Evolutionary conservation across 1,284 basidiomycete species (phyloP).

Genomic region (Mycosarcoma maydis): DNA sequence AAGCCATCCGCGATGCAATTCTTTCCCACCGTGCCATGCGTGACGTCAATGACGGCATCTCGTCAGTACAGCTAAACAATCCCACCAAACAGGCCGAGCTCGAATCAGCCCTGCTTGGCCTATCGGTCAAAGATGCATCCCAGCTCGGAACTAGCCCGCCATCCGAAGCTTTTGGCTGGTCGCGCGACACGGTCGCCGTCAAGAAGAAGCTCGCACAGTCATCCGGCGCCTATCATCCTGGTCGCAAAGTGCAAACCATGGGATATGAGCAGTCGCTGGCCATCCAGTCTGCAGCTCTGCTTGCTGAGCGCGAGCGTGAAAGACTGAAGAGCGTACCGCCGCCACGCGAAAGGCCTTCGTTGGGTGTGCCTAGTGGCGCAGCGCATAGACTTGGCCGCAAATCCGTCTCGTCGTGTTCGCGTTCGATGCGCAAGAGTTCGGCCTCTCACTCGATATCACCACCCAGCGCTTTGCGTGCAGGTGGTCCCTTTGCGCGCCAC

Average conservation of each 20-base stretch:
- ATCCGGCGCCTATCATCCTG: constrained; percentile 31
- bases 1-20: constrained; percentile 36
- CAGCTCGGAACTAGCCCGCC: constrained; percentile 23
- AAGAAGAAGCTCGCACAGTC: constrained; percentile 43
- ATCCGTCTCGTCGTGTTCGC: constrained; percentile 46
- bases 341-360: constrained; percentile 26
- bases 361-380: constrained; percentile 39
- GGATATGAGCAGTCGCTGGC: constrained; percentile 43
- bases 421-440: constrained; percentile 37
- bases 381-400: constrained; percentile 44
- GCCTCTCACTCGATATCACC: constrained; percentile 30
- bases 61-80: constrained; percentile 27
- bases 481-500: constrained; percentile 34
- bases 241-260: constrained; percentile 38
- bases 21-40: constrained; percentile 32
- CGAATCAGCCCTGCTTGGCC: constrained; percentile 35
- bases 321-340: constrained; percentile 17
- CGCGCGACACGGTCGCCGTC: constrained; percentile 38
- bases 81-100: constrained; percentile 32
- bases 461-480: constrained; percentile 26
- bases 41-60: constrained; percentile 34
- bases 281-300: constrained; percentile 40
- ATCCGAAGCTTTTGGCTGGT: constrained; percentile 35
- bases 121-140: constrained; percentile 25
- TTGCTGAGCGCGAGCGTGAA: constrained; percentile 41